Conservation (phyloP, 2,329 filamentous ascomycete genomes). For the Colletotrichum lentis region DNA sequence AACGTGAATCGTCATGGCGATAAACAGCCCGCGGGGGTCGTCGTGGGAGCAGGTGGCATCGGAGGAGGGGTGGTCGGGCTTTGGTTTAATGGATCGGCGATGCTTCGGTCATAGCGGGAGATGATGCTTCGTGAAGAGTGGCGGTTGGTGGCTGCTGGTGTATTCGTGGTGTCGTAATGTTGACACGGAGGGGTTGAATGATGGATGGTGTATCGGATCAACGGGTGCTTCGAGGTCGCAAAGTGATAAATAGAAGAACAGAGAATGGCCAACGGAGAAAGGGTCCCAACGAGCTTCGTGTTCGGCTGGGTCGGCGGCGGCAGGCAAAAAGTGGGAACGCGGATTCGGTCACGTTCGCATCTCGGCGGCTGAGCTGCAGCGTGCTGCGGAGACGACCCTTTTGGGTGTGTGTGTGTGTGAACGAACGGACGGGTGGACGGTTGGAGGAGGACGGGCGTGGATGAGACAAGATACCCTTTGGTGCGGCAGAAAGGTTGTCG, state of each 20-base stretch:
- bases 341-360: not conserved
- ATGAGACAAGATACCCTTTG: too few relatives aligned
- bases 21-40: conserved; percentile 7
- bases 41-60: not conserved
- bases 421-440: not conserved
- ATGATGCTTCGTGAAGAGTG: not conserved
- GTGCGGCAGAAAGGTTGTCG: too few relatives aligned
- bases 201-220: too few relatives aligned
- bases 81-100: conserved; percentile 7
- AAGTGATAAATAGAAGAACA: not conserved
- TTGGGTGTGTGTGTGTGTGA: too few relatives aligned
- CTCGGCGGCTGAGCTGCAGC: not conserved
- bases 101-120: conserved; percentile 16
- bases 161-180: too few relatives aligned
- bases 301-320: not conserved
- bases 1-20: conserved; percentile 28
- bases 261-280: not conserved
- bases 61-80: not conserved
- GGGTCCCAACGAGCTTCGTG: not conserved
- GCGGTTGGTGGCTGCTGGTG: not conserved
- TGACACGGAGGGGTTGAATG: not conserved
- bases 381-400: conserved; percentile 7
- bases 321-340: conserved; percentile 2
- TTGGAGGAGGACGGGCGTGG: not conserved
- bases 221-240: not conserved